Evolutionary conservation across 495 filamentous ascomycete genomes (phyloP), one percentile per base, ranked within the genome.

Genomic region (Schizothecium vesticola): DNA sequence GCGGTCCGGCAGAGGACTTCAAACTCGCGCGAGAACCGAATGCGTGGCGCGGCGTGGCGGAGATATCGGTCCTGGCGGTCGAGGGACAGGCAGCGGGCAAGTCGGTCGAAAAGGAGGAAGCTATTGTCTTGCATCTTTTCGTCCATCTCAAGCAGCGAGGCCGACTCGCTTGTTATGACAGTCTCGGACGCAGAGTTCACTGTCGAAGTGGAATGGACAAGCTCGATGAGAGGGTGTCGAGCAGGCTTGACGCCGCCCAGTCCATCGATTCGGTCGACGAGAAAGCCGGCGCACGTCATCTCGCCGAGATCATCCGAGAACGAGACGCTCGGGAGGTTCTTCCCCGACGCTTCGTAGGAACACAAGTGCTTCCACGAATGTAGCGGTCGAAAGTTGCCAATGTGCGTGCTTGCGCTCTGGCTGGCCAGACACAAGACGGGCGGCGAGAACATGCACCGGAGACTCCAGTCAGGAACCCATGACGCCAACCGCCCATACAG

Each of bases 371-470:
- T 29, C 11, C 24, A 21, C 3, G 58, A 60, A 24, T 67, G 65
- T 28, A 67, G 19, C 26, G 65, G 65, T 25, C 65, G 65, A 61
- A 67, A 61, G 65, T 67, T 67, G 1, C 65, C 65, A n/a, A 67
- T 61, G 33, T 61, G 58, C 6, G 25, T 29, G 11, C 57, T 22
- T 1, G 56, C 56, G 19, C 65, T 67, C 57, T 67, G 65, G 57
- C 58, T 67, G 3, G 65, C 65, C 65, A 67, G 60, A 13, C 57
- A 67, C 3, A 60, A 57, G 4, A 67, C 56, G 5, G 65, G 65
- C 21, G 56, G 56, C 21, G 65, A 67, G 22, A 43, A 51, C 16
- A 21, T 1, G n/a, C 57, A 28, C 12, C 31, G 25, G n/a, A 67
- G 19, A 23, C 56, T 61, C 65, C 65, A 67, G 33, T 67, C 65